Evolutionary conservation across 148 eudicot genomes (phyloP).

Genomic region (Vaccinium myrtillus): DNA sequence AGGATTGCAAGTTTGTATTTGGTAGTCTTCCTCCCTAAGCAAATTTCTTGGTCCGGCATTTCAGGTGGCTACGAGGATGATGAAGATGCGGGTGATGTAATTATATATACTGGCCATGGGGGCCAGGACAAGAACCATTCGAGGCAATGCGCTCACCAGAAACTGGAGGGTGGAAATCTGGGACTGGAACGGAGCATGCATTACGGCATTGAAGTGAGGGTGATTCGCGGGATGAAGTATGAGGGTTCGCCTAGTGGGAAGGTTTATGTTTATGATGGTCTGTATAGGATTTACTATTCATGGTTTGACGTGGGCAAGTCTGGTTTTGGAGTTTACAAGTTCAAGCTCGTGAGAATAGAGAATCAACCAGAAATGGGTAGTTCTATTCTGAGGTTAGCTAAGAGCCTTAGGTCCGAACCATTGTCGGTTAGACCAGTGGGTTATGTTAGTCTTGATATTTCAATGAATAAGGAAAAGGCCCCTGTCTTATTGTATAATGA

Average conservation of each 20-base stretch:
- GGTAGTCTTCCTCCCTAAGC: background rate
- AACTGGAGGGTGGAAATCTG: conserved; percentile 74
- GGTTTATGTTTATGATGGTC: conserved; percentile 92
- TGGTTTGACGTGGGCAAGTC: conserved; percentile 93
- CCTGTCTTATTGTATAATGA: conserved; percentile 76
- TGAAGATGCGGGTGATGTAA: conserved; percentile 75
- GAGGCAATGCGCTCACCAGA: conserved; percentile 66
- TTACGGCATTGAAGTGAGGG: conserved; percentile 89
- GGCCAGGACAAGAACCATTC: conserved; percentile 60
- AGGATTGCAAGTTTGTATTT: background rate
- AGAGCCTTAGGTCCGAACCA: conserved; percentile 48
- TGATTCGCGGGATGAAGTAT: conserved; percentile 71
- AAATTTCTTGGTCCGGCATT: background rate
- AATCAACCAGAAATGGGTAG: conserved; percentile 94
- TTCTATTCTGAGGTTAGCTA: conserved; percentile 53
- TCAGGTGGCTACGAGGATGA: conserved; percentile 89
- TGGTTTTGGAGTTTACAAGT: conserved; percentile 93
- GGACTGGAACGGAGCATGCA: conserved; percentile 85
- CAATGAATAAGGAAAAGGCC: conserved; percentile 56
- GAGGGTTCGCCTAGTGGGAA: conserved; percentile 62
- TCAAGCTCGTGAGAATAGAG: conserved; percentile 60
- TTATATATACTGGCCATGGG: conserved; percentile 85
- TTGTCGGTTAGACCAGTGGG: conserved; percentile 62
- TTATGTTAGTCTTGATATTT: conserved; percentile 69
- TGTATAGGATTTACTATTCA: conserved; percentile 59